phyloP scores from a whole-genome alignment of 139 green algal species.

The Monoraphidium neglectum region DNA sequence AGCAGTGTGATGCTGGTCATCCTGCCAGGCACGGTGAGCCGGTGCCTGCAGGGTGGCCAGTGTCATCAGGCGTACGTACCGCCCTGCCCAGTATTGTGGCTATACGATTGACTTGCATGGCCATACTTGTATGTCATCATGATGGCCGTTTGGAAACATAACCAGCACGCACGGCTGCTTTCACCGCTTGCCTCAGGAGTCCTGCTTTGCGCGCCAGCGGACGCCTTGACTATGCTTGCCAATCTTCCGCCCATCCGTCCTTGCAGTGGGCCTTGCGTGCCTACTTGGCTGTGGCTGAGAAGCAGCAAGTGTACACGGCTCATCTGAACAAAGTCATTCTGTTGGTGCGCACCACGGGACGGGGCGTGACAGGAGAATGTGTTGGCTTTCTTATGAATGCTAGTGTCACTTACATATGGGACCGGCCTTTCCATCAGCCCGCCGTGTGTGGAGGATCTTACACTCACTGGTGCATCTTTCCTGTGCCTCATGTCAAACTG shows the following conservation, averaged over 20 bases:
- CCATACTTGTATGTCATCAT: too few species aligned
- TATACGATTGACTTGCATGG: neutral
- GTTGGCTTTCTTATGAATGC: too few species aligned
- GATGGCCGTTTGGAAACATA: neutral
- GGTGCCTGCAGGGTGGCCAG: conserved; percentile 26
- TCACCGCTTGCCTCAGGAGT: neutral
- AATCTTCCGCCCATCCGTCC: neutral
- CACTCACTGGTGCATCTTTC: too few species aligned
- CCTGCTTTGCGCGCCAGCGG: neutral
- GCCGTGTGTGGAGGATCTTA: too few species aligned
- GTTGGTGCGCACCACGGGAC: too few species aligned
- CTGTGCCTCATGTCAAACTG: too few species aligned
- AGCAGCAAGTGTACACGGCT: conserved; percentile 33
- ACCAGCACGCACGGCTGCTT: neutral
- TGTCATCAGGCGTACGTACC: neutral
- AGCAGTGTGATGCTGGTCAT: conserved; percentile 38
- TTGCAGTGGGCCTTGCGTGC: conserved; percentile 34
- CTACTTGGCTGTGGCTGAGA: conserved; percentile 40
- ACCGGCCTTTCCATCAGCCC: too few species aligned
- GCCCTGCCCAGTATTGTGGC: neutral
- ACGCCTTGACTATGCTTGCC: too few species aligned
- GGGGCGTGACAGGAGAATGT: too few species aligned
- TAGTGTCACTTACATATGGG: too few species aligned
- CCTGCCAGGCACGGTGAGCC: conserved; percentile 9
- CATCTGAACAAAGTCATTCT: conserved; percentile 34